Base-by-base conservation (phyloP, 75 land plant genomes). In the Larix kaempferi region DNA sequence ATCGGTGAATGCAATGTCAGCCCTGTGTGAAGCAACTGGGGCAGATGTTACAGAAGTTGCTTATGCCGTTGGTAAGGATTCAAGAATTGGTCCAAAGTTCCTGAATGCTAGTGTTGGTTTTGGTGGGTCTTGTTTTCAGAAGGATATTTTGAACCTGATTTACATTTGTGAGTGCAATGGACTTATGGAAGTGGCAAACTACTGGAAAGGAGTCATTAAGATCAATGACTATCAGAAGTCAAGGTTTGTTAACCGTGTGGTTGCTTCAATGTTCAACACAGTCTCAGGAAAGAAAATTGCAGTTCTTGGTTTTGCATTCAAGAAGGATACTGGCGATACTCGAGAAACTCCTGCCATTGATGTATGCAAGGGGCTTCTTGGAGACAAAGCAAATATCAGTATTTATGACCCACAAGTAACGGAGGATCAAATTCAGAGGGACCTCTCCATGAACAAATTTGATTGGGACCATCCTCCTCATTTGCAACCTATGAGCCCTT, bases 81-180 rank as follows among this genome's bases (percentile, higher is more conserved):
- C 93, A 0, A 79, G 97, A 66, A 94, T 94, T 33, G 97, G 97
- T 5, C 84, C 95, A 39, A 82, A 86, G 75, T 94, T 94, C 65
- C 71, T 94, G 60, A 94, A 94, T 76, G 81, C 96, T 14, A 90
- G 92, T 75, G 96, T 94, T 37, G 96, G 96, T 14, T 94, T 94
- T 80, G 96, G 96, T 14, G 96, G 96, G 4, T 93, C 96, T 27
- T 93, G 96, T 87, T 93, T 93, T 88, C 96, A 93, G 82, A 93
- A 93, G 85, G 96, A 94, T 61, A 92, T 94, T 66, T 79, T 94
- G 66, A 94, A 94, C 79, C 78, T 94, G 82, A 92, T 94, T 25
- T 94, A 94, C 85, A 94, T 94, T 80, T 94, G 95, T 76, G 96
- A 94, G 81, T 94, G 96, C 90, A 91, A 94, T 82, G 96, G 96